Conservation (phyloP, 2,329 filamentous ascomycete species). For the Chaetomiaceae sp. region DNA sequence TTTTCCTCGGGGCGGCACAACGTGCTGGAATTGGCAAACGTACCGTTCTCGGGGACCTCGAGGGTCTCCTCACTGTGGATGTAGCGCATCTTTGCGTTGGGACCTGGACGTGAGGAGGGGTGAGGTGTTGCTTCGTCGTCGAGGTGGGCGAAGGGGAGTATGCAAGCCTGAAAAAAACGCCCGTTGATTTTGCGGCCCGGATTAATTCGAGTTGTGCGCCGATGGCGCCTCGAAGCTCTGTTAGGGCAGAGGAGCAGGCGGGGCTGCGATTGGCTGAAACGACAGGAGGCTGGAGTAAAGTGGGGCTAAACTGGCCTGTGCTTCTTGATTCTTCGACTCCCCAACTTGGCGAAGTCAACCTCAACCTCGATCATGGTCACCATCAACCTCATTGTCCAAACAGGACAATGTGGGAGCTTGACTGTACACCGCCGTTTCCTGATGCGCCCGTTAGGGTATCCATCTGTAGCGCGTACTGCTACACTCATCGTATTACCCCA, state of each 20-base stretch:
- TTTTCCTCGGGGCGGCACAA: constrained; percentile 2
- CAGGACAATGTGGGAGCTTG: no score
- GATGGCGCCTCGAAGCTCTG: constrained; percentile 17
- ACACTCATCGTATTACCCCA: no score
- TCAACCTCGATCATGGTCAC: not conserved
- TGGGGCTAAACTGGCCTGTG: constrained; percentile 13
- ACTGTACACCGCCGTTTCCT: no score
- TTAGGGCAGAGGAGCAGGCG: constrained; percentile 24
- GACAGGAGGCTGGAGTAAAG: constrained; percentile 14
- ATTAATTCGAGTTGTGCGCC: constrained; percentile 31
- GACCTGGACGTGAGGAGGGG: constrained; percentile 37
- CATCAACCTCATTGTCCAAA: no score
- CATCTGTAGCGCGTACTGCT: no score
- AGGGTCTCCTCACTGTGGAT: constrained; percentile 97
- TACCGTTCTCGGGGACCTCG: constrained; percentile 94
- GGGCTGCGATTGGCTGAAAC: constrained; percentile 17
- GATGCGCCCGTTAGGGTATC: no score
- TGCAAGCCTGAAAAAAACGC: constrained; percentile 27
- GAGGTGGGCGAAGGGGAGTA: constrained; percentile 27
- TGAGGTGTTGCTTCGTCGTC: constrained; percentile 28
- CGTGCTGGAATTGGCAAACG: constrained; percentile 41
- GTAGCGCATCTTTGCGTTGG: constrained; percentile 92
- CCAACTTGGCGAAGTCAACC: not conserved
- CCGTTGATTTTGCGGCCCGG: constrained; percentile 29
- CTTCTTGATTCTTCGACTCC: not conserved